Evolutionary conservation across 352 stramenopile genomes (phyloP).

Genomic region (Pythium dissimile): DNA sequence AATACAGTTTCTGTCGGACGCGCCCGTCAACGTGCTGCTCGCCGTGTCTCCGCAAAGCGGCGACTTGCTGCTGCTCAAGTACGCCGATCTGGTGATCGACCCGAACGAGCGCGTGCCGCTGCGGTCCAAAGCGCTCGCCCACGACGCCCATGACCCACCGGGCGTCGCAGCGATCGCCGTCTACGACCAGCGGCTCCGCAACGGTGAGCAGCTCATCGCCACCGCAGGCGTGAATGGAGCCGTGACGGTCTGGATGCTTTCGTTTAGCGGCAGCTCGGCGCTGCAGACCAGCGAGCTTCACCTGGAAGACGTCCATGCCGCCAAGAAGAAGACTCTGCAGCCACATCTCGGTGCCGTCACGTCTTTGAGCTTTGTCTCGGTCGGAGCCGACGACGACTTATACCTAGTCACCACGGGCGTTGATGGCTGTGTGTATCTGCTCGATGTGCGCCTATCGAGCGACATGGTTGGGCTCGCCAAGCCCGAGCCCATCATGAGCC

Average conservation of each 20-base stretch:
- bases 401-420: slow-evolving; percentile 57
- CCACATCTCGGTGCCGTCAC: slow-evolving; percentile 55
- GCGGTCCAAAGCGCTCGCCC: slow-evolving; percentile 47
- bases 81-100: slow-evolving; percentile 44
- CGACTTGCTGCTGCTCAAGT: slow-evolving; percentile 54
- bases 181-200: slow-evolving; percentile 36
- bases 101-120: slow-evolving; percentile 46
- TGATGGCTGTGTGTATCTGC: slow-evolving; percentile 61
- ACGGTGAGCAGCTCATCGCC: slow-evolving; percentile 54
- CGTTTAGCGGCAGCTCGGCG: slow-evolving; percentile 23
- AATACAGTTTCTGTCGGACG: slow-evolving; percentile 41
- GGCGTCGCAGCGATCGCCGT: slow-evolving; percentile 49
- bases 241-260: slow-evolving; percentile 69
- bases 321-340: slow-evolving; percentile 67
- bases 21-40: slow-evolving; percentile 52
- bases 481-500: slow-evolving; percentile 31
- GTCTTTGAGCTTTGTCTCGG: slow-evolving; percentile 45
- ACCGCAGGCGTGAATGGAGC: slow-evolving; percentile 60
- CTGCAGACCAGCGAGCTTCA: slow-evolving; percentile 24
- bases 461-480: slow-evolving; percentile 20
- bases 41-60: slow-evolving; percentile 29
- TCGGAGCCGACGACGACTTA: slow-evolving; percentile 30
- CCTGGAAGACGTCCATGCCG: slow-evolving; percentile 58
- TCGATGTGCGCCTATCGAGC: slow-evolving; percentile 49
- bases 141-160: slow-evolving; percentile 43